These are phyloP conservation scores for Candida pseudoviswanathii DNA, from an alignment of 1,139 yeast genomes.

Conservation along the genomic window DNA sequence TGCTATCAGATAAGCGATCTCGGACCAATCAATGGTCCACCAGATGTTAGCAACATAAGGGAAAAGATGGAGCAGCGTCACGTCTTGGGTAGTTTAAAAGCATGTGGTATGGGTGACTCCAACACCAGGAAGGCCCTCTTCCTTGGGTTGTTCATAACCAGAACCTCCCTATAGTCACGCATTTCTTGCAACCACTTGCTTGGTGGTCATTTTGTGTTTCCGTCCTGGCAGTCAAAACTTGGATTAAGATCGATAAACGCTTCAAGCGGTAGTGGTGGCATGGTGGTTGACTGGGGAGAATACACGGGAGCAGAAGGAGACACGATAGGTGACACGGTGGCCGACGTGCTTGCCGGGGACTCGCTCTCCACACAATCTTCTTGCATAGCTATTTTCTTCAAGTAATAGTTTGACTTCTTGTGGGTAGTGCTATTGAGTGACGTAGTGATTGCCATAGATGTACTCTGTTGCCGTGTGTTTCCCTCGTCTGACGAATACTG, in stretches of 20 bases:
- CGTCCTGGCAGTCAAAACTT: background rate
- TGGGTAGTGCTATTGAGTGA: background rate
- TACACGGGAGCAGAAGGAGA: background rate
- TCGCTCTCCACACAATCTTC: slow-evolving; percentile 42
- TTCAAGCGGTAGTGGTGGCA: background rate
- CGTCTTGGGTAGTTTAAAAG: too few species aligned
- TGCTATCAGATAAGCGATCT: too few species aligned
- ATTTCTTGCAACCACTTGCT: background rate
- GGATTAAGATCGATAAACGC: background rate
- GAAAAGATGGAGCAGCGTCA: too few species aligned
- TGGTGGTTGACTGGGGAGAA: background rate
- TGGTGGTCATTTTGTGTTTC: background rate
- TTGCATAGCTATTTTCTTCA: slow-evolving; percentile 43
- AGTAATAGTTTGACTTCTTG: slow-evolving; percentile 21
- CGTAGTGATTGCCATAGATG: background rate
- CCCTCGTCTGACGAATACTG: background rate
- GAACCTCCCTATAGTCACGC: too few species aligned
- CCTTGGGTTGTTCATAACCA: too few species aligned
- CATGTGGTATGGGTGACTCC: too few species aligned
- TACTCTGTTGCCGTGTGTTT: background rate
- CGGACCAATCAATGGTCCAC: too few species aligned
- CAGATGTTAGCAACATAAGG: too few species aligned
- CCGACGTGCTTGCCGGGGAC: background rate
- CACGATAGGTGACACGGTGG: background rate
- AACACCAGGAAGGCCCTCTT: too few species aligned